Conservation (phyloP, 139 green algal species). For the Monoraphidium neglectum region DNA sequence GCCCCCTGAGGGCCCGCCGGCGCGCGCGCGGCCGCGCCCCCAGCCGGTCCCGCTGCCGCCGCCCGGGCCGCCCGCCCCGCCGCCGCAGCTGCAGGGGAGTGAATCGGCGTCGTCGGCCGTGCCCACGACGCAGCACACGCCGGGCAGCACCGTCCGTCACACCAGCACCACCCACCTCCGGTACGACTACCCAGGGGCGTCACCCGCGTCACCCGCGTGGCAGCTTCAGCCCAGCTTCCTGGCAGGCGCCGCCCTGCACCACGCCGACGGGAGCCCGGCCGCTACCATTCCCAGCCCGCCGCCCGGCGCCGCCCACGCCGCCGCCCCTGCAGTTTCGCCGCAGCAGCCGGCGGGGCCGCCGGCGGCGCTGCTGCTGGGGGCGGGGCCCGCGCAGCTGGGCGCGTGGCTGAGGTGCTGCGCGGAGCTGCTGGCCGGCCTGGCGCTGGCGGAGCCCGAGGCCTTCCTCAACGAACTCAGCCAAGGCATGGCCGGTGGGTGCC, state of each 20-base stretch:
- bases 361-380: not conserved
- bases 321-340: conserved; percentile 3
- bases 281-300: not conserved
- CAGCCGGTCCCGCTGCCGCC: too few relatives aligned
- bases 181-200: not conserved
- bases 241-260: not conserved
- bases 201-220: not conserved
- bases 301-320: not conserved
- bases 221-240: not conserved
- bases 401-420: conserved; percentile 11
- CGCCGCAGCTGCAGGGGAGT: too few relatives aligned
- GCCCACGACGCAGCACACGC: too few relatives aligned
- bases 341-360: not conserved
- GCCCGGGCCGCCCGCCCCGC: too few relatives aligned
- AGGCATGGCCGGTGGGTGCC: conserved; percentile 19
- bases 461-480: conserved; percentile 23
- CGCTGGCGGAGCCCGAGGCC: conserved; percentile 10
- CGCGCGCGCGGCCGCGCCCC: too few relatives aligned
- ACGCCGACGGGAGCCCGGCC: not conserved
- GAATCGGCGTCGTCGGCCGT: too few relatives aligned
- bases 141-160: too few relatives aligned
- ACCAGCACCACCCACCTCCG: too few relatives aligned
- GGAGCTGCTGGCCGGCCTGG: conserved; percentile 17
- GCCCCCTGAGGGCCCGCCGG: too few relatives aligned
- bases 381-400: not conserved